Evolutionary conservation across 2,329 filamentous ascomycete genomes (phyloP).

Genomic region (Alternaria solani): DNA sequence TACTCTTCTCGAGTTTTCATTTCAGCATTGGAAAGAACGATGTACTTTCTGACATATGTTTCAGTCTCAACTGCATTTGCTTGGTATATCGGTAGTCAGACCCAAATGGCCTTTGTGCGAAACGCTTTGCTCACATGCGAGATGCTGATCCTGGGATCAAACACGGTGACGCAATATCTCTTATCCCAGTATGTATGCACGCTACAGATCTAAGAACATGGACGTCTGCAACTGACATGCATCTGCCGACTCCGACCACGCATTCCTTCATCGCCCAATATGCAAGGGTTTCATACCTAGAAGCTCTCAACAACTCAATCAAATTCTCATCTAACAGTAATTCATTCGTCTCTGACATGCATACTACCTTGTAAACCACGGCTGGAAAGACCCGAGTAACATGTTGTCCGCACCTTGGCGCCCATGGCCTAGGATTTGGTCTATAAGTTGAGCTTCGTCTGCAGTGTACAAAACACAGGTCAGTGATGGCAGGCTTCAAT

Average conservation of each 20-base stretch:
- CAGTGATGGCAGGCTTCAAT: constrained; percentile 25
- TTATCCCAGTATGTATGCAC: constrained; percentile 21
- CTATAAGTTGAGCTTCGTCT: constrained; percentile 26
- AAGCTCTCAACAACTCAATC: constrained; percentile 25
- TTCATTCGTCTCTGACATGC: constrained; percentile 7
- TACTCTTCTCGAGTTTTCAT: not conserved
- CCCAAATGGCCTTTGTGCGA: not conserved
- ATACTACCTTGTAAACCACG: constrained; percentile 16
- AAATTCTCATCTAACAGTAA: constrained; percentile 29
- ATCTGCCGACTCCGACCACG: constrained; percentile 32
- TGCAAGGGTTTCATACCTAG: constrained; percentile 14
- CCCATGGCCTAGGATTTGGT: not conserved
- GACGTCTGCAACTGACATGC: constrained; percentile 2
- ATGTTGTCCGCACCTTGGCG: not conserved
- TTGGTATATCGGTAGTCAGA: not conserved
- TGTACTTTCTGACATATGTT: not conserved
- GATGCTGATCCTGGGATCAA: not conserved
- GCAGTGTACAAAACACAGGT: constrained; percentile 9
- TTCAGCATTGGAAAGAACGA: not conserved
- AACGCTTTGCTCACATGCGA: not conserved
- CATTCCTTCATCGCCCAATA: constrained; percentile 20
- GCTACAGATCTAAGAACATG: constrained; percentile 25
- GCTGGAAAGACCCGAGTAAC: constrained; percentile 20
- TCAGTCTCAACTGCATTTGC: not conserved
- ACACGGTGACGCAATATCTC: constrained; percentile 18